Percentiles rank a stretch among this genome's conserved stretches.
These are phyloP conservation scores for Trichomonas gallinae DNA, from an alignment of 208 protist species.

Conservation along the genomic window DNA sequence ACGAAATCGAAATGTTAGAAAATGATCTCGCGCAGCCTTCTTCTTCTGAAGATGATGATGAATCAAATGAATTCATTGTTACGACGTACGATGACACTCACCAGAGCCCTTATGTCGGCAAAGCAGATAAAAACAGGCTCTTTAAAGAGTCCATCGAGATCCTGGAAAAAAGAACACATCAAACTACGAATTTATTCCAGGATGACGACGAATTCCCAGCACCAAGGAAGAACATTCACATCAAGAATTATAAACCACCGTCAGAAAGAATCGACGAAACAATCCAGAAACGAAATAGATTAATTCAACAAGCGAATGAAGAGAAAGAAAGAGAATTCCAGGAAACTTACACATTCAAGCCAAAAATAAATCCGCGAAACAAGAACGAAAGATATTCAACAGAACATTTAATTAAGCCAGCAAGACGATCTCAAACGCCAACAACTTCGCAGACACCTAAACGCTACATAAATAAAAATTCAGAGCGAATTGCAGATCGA, in stretches of 20 bases:
- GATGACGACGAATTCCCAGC: neutral
- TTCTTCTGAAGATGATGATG: neutral
- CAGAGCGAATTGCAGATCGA: neutral
- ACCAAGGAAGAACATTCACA: neutral
- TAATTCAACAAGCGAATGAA: neutral
- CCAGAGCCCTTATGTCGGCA: neutral
- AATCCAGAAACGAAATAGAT: neutral
- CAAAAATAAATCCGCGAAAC: neutral
- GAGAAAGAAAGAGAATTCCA: neutral
- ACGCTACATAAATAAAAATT: neutral
- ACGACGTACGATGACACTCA: neutral
- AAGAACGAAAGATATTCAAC: neutral
- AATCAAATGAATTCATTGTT: neutral
- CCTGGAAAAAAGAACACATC: neutral
- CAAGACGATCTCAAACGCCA: neutral
- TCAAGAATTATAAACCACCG: neutral
- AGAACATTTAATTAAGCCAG: neutral
- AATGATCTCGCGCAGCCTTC: neutral
- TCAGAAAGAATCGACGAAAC: neutral
- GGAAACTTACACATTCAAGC: neutral
- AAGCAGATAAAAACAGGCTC: neutral
- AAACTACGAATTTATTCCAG: neutral
- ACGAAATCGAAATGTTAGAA: neutral
- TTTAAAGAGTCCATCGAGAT: neutral
- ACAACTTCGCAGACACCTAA: neutral